A percentile compares a stretch with the other conserved stretches of the same genome.
Conservation (phyloP, 345 rosid genomes). For the Boechera divaricarpa region DNA sequence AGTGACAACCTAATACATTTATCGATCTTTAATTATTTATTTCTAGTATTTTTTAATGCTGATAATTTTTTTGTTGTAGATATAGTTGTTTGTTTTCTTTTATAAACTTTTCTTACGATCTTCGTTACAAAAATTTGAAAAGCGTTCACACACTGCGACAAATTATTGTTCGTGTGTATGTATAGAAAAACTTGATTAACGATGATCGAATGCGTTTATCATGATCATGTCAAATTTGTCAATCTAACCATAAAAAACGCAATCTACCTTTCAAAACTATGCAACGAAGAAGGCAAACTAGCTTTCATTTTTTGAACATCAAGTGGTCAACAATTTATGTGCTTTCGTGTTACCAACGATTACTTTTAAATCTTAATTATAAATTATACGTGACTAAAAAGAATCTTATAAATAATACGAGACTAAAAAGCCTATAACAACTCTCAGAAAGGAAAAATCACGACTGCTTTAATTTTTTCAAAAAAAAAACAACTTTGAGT, state of each 20-base stretch:
- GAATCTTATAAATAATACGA: neutral
- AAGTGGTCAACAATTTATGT: slow-evolving; percentile 6
- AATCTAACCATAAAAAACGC: too few relatives aligned
- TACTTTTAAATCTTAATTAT: neutral
- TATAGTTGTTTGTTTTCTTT: too few relatives aligned
- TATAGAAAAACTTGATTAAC: too few relatives aligned
- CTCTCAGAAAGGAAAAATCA: slow-evolving; percentile 16
- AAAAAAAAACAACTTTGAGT: neutral
- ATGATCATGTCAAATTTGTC: too few relatives aligned
- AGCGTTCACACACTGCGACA: too few relatives aligned
- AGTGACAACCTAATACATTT: neutral
- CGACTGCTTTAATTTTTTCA: neutral
- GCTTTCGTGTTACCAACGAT: slow-evolving; percentile 5
- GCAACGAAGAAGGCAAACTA: neutral
- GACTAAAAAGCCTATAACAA: slow-evolving; percentile 29
- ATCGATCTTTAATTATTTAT: neutral
- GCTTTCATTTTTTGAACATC: neutral
- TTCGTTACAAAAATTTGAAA: too few relatives aligned
- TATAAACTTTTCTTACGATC: too few relatives aligned
- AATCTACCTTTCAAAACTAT: too few relatives aligned
- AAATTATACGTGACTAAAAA: slow-evolving; percentile 15
- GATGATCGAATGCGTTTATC: too few relatives aligned
- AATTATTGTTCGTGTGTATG: too few relatives aligned
- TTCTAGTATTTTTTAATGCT: neutral
- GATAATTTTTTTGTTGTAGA: too few relatives aligned